Base-by-base conservation (phyloP, 225 moss, liverwort and hornwort genomes). In the Marchantia polymorpha region DNA sequence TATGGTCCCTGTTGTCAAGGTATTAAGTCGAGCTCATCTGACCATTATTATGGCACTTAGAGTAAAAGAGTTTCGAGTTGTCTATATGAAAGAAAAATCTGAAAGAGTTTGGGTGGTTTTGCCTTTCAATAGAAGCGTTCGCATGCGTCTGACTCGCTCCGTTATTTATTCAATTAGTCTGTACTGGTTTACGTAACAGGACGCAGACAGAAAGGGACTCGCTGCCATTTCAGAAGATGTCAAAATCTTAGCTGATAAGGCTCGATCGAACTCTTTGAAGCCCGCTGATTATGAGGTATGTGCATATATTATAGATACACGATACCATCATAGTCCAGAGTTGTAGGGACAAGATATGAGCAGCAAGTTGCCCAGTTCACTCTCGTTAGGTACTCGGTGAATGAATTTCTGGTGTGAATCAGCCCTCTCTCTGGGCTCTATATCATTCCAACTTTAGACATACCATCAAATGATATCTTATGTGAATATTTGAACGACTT, bases 1-100 rank as follows among this genome's bases (percentile, higher is more conserved):
- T 83, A 90, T 92, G 94, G 91, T 97, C 69, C 96, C 96, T 83
- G 96, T 94, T 82, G 92, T 97, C 69, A 94, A 91, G 90, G 93
- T 93, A 89, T 53, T 70, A 23, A 0, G 39, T 39, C 39, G 39
- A 39, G 39, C 39, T 39, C 39, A 39, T 39, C 39, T 39, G 39
- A 39, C 52, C 25, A 51, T 23, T 7, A 52, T n/a, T 23, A 25
- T n/a, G 16, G 63, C 22, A 59, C 11, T 9, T 61, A 10, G 27
- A 27, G 64, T 39, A 64, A 8, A 27, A 16, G 2, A 26, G 12
- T 67, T 67, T 17, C 29, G 9, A 3, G 56, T 56, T 12, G 4
- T 67, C 63, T n/a, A 25, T 23, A 23, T 67, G n/a, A 7, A 27
- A 26, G 9, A 11, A 64, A 19, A 23, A 63, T 63, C 4, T 63